Conservation (phyloP, 768 basidiomycete genomes). For the Lentinula detonsa region DNA sequence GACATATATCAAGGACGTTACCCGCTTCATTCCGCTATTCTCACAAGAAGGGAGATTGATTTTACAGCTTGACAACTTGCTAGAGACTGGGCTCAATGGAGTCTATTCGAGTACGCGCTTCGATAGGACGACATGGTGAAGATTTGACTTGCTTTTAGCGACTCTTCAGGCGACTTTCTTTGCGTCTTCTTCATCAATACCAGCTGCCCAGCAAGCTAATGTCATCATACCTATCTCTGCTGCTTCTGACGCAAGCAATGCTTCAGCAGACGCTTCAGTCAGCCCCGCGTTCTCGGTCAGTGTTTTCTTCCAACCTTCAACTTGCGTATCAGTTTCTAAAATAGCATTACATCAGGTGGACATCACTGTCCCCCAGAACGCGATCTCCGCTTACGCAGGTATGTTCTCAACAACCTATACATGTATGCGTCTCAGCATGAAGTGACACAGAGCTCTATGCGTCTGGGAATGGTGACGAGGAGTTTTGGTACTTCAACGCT, state of each 20-base stretch:
- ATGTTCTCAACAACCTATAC: constrained; percentile 21
- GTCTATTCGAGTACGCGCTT: constrained; percentile 56
- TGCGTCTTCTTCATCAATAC: constrained; percentile 46
- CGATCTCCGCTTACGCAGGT: constrained; percentile 45
- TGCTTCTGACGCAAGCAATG: constrained; percentile 32
- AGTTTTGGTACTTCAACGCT: constrained; percentile 45
- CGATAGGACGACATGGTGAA: not conserved
- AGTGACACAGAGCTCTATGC: constrained; percentile 57
- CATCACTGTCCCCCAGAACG: constrained; percentile 64
- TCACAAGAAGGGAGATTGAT: constrained; percentile 62
- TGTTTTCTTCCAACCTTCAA: not conserved
- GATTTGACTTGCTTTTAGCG: constrained; percentile 32
- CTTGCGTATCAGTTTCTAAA: not conserved
- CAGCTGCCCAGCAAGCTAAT: constrained; percentile 55
- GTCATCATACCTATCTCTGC: constrained; percentile 8
- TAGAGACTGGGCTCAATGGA: constrained; percentile 52
- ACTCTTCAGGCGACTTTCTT: constrained; percentile 69
- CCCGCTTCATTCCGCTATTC: constrained; percentile 68
- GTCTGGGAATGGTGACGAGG: constrained; percentile 52
- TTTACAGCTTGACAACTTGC: constrained; percentile 65
- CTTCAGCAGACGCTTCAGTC: constrained; percentile 66
- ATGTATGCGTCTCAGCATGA: not conserved
- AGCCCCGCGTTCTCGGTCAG: constrained; percentile 68
- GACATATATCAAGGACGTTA: constrained; percentile 55
- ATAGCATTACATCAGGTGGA: constrained; percentile 38